Base-by-base conservation (phyloP, 176 grass and related monocot genomes). In the Carex cristatella region DNA sequence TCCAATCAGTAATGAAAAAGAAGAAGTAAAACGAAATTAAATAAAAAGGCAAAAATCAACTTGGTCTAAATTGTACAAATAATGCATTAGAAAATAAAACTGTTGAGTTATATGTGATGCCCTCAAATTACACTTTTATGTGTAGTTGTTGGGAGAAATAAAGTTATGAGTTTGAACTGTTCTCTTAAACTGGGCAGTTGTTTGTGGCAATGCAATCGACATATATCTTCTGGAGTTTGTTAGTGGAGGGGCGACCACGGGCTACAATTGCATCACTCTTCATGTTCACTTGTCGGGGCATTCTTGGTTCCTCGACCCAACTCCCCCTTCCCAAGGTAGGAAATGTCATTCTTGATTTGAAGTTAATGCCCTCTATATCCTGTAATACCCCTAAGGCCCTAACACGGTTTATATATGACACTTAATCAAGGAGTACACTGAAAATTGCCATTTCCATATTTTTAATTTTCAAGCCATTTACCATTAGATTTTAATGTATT, bases 211-310 rank as follows among this genome's bases (percentile, higher is more conserved):
- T 99, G 91, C 96, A 99, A 86, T 88, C 93, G 3, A 74, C 73
- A 14, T 99, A 99, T 83, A 99, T 99, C 86, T 48, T 99, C 53
- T 99, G 96, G 96, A 89, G 88, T n/a, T 88, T 94, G 59, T 81
- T 95, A 30, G 90, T 65, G 19, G 96, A 99, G 90, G 87, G 82
- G 32, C 88, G 96, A 18, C 83, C 91, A 1, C 91, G 96, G 18
- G 86, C 96, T 2, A 87, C 91, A 61, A 86, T 94, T 0, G 96
- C 96, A 0, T 71, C 93, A 38, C 88, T 99, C 16, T 95, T 99
- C 88, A 99, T 99, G 93, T 99, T 99, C 85, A 91, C 91, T 64
- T 99, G 91, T 84, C 69, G 96, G 0, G 93, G 96, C 31, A 65
- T 91, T 44, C 93, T 99, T 19, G 96, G 96, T 57, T 94, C 88